These are phyloP conservation scores for Cubamyces lactineus DNA, from an alignment of 768 basidiomycete genomes.

Conservation along the genomic window DNA sequence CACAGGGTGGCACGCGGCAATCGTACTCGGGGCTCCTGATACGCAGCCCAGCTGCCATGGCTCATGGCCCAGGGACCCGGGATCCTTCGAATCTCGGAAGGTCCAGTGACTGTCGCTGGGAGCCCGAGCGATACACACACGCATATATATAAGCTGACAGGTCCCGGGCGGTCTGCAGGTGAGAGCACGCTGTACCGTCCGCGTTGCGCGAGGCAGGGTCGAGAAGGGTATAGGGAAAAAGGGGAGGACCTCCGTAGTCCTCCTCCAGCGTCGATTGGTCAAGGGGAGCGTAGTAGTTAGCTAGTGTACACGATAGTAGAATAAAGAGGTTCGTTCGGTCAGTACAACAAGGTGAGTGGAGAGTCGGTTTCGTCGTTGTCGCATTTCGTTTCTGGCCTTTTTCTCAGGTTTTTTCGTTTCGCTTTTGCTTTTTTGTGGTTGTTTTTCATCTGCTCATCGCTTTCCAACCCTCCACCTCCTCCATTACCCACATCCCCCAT, in stretches of 20 bases:
- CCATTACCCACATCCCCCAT: not conserved
- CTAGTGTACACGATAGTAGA: conserved; percentile 1
- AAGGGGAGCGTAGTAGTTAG: not conserved
- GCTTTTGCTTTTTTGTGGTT: not conserved
- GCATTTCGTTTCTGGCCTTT: not conserved
- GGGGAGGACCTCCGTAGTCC: conserved; percentile 16
- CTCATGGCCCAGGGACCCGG: no score
- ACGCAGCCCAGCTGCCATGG: no score
- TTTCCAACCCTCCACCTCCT: not conserved
- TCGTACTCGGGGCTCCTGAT: no score
- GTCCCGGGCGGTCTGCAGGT: no score
- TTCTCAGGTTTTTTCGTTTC: not conserved
- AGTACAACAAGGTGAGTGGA: conserved; percentile 9
- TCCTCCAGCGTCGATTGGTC: conserved; percentile 13
- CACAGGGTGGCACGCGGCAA: no score
- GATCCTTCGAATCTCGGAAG: no score
- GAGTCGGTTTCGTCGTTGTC: not conserved
- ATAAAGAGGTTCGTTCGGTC: not conserved
- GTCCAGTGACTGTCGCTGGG: no score
- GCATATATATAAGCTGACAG: no score
- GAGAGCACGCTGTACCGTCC: no score
- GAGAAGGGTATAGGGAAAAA: not conserved
- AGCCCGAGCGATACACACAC: no score
- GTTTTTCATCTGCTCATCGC: not conserved
- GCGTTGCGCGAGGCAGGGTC: not conserved